Evolutionary conservation across 1,284 basidiomycete species (phyloP), one percentile per base, ranked within the genome.

Genomic region (Wolfiporia cocos): DNA sequence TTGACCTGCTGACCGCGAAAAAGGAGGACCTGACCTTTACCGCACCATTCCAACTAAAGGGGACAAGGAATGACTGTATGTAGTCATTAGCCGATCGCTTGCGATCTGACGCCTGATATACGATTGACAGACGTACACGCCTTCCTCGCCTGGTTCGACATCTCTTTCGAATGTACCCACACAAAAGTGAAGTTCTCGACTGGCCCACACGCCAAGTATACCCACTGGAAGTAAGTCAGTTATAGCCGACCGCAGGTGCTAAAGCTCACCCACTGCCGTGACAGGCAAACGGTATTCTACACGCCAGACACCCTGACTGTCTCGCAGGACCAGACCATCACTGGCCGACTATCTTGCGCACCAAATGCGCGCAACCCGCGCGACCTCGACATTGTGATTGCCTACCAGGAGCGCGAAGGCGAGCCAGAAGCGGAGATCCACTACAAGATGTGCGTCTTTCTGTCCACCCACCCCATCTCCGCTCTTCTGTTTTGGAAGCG

Each of bases 61-160:
- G 86, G 9, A 94, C 90, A 36, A 78, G 96, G 44, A 88, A 92
- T 61, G 96, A 99, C 63, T 98, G 92, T 94, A 55, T 52, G 84
- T 71, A 2, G 37, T 32, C 22, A 35, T 44, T 15, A 26, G 36
- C 31, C 33, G 22, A n/a, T n/a, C n/a, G n/a, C n/a, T n/a, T n/a
- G n/a, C n/a, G n/a, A n/a, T n/a, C n/a, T n/a, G n/a, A n/a, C n/a
- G 14, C 14, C 26, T 9, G 14, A 28, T 9, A 14, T 28, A 7
- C 14, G 26, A 28, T 28, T 28, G 26, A 34, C 52, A 95, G 92
- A 92, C 62, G 76, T 95, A 15, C 96, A 99, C 61, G 96, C 96
- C n/a, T 97, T 98, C 81, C 81, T 99, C 41, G 94, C 93, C 29
- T 99, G 96, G 96, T 99, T 99, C 67, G 96, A 99, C 65, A 89